A percentile compares a stretch with the other conserved stretches of the same genome.
phyloP scores from a whole-genome alignment of 345 rosid genomes.

The Gossypium bickii region DNA sequence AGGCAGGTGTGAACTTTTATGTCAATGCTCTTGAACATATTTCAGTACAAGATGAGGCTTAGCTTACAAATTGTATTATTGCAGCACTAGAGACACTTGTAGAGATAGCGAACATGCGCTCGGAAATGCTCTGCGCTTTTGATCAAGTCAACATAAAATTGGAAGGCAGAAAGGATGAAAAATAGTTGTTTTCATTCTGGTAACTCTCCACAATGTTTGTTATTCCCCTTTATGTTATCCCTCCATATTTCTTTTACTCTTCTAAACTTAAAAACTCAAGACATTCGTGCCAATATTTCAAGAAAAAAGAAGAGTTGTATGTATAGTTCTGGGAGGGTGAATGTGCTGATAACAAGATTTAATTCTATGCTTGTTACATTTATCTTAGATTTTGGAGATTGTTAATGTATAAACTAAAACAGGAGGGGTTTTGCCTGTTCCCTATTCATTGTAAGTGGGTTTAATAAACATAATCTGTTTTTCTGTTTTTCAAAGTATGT shows the following conservation, averaged over 20 bases:
- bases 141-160: conserved; percentile 35
- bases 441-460: neutral
- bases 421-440: neutral
- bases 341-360: neutral
- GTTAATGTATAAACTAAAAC: neutral
- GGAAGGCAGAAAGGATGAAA: conserved; percentile 28
- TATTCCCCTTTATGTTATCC: neutral
- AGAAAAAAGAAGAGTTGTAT: too few species aligned
- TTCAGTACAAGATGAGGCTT: neutral
- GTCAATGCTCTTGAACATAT: conserved; percentile 8
- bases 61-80: neutral
- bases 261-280: neutral
- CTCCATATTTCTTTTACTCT: too few species aligned
- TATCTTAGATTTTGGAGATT: neutral
- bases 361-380: neutral
- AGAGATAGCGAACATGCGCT: conserved; percentile 69
- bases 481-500: too few species aligned
- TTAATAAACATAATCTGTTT: too few species aligned
- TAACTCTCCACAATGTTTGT: neutral
- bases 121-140: conserved; percentile 49
- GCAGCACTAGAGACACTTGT: conserved; percentile 79
- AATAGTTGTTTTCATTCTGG: conserved; percentile 19
- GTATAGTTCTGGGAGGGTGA: neutral
- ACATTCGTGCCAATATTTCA: neutral
- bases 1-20: conserved; percentile 52